phyloP scores from a whole-genome alignment of 2,329 filamentous ascomycete species.

The Cladophialophora immunda region DNA sequence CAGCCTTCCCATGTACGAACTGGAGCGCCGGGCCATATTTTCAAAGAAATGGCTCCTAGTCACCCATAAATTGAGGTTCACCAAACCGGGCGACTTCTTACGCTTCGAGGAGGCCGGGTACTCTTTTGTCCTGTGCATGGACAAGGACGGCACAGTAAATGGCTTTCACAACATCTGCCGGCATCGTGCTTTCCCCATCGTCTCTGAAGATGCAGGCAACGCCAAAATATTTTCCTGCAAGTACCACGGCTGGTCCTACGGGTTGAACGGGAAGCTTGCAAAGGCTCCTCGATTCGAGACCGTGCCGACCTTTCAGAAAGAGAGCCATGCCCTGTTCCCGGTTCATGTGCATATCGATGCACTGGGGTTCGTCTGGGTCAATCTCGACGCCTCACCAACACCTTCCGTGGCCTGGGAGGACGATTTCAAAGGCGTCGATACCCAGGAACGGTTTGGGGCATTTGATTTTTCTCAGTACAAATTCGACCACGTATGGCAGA shows the following conservation, averaged over 20 bases:
- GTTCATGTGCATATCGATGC: slow-evolving; percentile 35
- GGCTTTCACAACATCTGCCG: slow-evolving; percentile 71
- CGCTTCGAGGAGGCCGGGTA: slow-evolving; percentile 53
- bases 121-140: slow-evolving; percentile 62
- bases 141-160: slow-evolving; percentile 62
- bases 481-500: slow-evolving; percentile 66
- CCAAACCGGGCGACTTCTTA: slow-evolving; percentile 56
- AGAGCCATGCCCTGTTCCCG: slow-evolving; percentile 62
- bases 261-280: slow-evolving; percentile 64
- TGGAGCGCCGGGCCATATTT: slow-evolving; percentile 61
- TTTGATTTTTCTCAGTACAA: slow-evolving; percentile 63
- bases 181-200: slow-evolving; percentile 66
- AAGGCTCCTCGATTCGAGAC: slow-evolving; percentile 68
- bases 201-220: slow-evolving; percentile 44
- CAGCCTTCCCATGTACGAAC: slow-evolving; percentile 58
- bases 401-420: slow-evolving; percentile 60
- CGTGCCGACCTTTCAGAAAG: slow-evolving; percentile 65
- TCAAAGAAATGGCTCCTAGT: slow-evolving; percentile 58
- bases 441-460: slow-evolving; percentile 54
- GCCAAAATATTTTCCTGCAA: slow-evolving; percentile 63
- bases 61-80: slow-evolving; percentile 55
- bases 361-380: slow-evolving; percentile 38
- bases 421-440: slow-evolving; percentile 60
- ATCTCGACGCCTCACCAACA: slow-evolving; percentile 24
- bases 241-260: slow-evolving; percentile 72